These are phyloP conservation scores for Oryza glaberrima DNA, from an alignment of 176 grass and related monocot species.

Conservation along the genomic window DNA sequence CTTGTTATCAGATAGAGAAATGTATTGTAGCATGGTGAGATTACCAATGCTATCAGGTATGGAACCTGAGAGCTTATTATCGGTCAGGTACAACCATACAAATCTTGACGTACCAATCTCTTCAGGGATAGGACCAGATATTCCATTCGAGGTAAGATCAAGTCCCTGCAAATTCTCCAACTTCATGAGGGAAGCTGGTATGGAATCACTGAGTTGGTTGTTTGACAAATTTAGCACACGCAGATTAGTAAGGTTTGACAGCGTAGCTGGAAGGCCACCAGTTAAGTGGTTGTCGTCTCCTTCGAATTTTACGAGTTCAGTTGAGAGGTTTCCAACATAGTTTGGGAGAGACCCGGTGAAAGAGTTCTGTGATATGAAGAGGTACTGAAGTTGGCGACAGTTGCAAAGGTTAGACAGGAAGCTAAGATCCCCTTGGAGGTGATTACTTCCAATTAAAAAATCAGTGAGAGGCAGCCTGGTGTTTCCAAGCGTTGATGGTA, in stretches of 20 bases:
- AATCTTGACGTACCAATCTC: not conserved
- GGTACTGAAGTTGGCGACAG: not conserved
- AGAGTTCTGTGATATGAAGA: not conserved
- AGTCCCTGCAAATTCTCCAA: not conserved
- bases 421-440: not conserved
- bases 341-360: not conserved
- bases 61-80: no score
- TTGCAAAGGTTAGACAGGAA: not conserved
- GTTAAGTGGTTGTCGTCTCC: not conserved
- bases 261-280: not conserved
- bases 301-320: accelerated
- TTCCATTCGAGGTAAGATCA: not conserved
- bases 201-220: not conserved
- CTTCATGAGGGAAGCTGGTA: not conserved
- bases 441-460: not conserved
- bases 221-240: accelerated
- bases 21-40: no score
- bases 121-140: not conserved
- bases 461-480: not conserved
- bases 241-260: not conserved
- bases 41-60: no score
- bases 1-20: no score
- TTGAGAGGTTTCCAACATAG: conserved; percentile 25
- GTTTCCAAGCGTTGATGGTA: not conserved
- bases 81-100: no score